Percentiles rank a stretch among this genome's conserved stretches.
These are phyloP conservation scores for Xylaria palmicola DNA, from an alignment of 495 filamentous ascomycete species.

Conservation along the genomic window DNA sequence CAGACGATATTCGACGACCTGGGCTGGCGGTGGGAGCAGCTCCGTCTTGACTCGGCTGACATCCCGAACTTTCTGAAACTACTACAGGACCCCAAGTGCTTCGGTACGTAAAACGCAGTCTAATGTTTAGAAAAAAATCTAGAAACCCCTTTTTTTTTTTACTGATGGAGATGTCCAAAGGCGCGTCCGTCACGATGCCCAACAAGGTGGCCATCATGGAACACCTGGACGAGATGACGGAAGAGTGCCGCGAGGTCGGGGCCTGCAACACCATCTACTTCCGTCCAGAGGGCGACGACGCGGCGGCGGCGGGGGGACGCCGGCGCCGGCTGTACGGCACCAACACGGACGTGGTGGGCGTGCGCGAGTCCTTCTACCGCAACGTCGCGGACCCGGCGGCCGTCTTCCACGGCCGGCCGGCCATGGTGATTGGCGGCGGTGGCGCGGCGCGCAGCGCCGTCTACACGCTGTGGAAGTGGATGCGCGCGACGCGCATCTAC, in stretches of 20 bases:
- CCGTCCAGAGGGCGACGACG: constrained; percentile 8
- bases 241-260: constrained; percentile 65
- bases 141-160: too few species aligned
- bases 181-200: constrained; percentile 73
- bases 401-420: constrained; percentile 55
- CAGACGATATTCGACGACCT: constrained; percentile 60
- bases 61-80: constrained; percentile 40
- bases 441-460: constrained; percentile 69
- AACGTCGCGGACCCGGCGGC: constrained; percentile 42
- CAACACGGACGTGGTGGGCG: constrained; percentile 74
- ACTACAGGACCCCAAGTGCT: constrained; percentile 35
- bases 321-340: constrained; percentile 57
- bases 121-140: too few species aligned
- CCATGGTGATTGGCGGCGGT: constrained; percentile 63
- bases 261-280: constrained; percentile 75
- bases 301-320: constrained; percentile 31
- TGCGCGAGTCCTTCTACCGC: constrained; percentile 65
- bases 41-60: constrained; percentile 53
- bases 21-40: constrained; percentile 60
- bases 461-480: constrained; percentile 65
- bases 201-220: constrained; percentile 69
- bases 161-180: too few species aligned
- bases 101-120: constrained; percentile 28
- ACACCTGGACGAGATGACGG: constrained; percentile 65
- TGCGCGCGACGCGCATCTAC: constrained; percentile 65